Base-by-base conservation (phyloP, 768 basidiomycete genomes). In the Albatrellus ellisii region DNA sequence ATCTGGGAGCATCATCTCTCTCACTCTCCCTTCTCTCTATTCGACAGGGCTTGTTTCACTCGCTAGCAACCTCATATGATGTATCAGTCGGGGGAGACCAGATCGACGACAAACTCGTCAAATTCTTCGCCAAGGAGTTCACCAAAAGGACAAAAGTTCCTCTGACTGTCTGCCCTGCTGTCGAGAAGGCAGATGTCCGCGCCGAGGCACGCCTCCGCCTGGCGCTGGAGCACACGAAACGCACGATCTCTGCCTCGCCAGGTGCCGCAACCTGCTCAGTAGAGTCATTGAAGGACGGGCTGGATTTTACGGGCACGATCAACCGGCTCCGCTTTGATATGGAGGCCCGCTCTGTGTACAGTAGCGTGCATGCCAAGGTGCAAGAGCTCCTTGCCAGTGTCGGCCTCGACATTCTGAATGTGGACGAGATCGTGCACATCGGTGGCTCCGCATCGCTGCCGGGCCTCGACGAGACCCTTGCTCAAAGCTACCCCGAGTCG, bases 71-170 rank as follows among this genome's bases (percentile, higher is more conserved):
- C 0, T 63, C 69, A 6, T 60, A 65, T 34, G 54, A 60, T 28
- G 57, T 67, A 26, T 52, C 57, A 21, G 57, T 81, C 34, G 77
- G 79, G 4, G 85, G 80, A 0, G 72, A 83, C 49, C 69, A 72
- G 45, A 76, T 92, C 53, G 87, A 90, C 62, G 73, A 76, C 46
- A 74, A 79, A 55, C 70, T 97, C 31, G 77, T 95, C 64, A 80
- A 82, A 46, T 86, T 85, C 67, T 95, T 99, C 59, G 78, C 85
- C 41, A 79, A 89, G 56, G 94, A 99, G 49, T 99, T 99, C 61
- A 86, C 85, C 38, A 98, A 97, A 65, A 99, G 95, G 67, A 91
- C 83, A 14, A 89, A 87, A 60, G 72, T 73, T 18, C 64, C 79
- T 0, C 67, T 95, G 32, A 62, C 70, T 7, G 69, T 89, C 12